phyloP scores from a whole-genome alignment of 2,329 filamentous ascomycete genomes.

The Fusarium sp. region DNA sequence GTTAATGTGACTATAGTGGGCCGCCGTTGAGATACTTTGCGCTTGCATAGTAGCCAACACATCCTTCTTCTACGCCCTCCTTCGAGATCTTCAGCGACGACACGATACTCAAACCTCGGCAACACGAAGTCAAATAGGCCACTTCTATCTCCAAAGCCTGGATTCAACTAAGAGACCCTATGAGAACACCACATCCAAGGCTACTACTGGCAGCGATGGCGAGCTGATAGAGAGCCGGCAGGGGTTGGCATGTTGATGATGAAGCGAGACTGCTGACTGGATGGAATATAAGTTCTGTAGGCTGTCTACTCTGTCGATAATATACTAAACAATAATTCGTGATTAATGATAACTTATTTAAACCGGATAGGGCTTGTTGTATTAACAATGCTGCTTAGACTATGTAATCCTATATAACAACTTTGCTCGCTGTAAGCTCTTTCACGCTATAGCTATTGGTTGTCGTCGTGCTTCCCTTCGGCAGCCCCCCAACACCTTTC shows the following conservation, averaged over 20 bases:
- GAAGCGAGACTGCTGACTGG: background rate
- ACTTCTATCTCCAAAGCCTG: slow-evolving; percentile 10
- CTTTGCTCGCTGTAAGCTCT: background rate
- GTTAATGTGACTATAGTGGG: slow-evolving; percentile 36
- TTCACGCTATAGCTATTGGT: background rate
- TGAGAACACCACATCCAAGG: background rate
- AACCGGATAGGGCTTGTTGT: background rate
- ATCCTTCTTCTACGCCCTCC: slow-evolving; percentile 45
- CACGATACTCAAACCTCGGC: slow-evolving; percentile 28
- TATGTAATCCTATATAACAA: background rate
- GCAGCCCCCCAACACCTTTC: too few relatives aligned
- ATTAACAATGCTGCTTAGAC: background rate
- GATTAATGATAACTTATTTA: background rate
- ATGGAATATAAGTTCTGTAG: background rate
- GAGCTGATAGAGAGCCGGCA: background rate
- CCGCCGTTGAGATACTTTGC: slow-evolving; percentile 48
- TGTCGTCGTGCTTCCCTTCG: background rate
- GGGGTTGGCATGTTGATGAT: background rate
- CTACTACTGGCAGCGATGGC: background rate
- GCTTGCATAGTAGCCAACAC: slow-evolving; percentile 48
- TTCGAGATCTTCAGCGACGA: slow-evolving; percentile 43
- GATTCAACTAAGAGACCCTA: background rate
- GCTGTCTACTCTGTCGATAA: background rate
- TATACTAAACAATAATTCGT: background rate
- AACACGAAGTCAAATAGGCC: background rate